A percentile compares a stretch with the other conserved stretches of the same genome.
These are phyloP conservation scores for Gnomoniopsis smithogilvyi DNA, from an alignment of 2,329 filamentous ascomycete genomes.

Conservation along the genomic window DNA sequence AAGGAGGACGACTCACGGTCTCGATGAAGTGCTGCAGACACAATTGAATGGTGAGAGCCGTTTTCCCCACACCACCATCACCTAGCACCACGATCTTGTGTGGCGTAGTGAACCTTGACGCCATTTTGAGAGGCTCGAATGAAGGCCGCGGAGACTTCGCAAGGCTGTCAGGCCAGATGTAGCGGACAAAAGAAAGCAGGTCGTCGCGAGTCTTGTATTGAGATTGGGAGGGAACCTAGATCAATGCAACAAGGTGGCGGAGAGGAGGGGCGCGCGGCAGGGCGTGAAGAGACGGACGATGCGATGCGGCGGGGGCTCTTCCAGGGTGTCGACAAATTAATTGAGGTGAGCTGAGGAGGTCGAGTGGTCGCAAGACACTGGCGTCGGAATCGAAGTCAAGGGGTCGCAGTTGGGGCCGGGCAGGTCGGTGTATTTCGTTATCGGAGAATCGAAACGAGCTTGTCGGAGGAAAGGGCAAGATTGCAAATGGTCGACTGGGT, in stretches of 20 bases:
- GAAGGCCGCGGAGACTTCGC: not conserved
- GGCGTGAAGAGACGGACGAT: too few relatives aligned
- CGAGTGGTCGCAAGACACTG: too few relatives aligned
- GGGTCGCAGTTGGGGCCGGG: too few relatives aligned
- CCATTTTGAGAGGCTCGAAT: conserved; percentile 53
- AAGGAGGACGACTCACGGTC: conserved; percentile 55
- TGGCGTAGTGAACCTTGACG: conserved; percentile 69
- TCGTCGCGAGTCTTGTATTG: not conserved
- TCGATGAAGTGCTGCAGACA: conserved; percentile 98
- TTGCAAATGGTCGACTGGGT: not conserved
- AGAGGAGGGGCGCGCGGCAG: too few relatives aligned
- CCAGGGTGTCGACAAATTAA: too few relatives aligned
- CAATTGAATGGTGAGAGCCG: conserved; percentile 90
- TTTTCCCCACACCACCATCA: conserved; percentile 92
- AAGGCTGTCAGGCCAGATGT: not conserved
- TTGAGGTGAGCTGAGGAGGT: too few relatives aligned
- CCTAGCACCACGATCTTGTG: conserved; percentile 96
- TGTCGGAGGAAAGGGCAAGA: not conserved
- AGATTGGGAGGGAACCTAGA: too few relatives aligned
- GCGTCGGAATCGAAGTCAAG: too few relatives aligned
- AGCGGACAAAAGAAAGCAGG: not conserved
- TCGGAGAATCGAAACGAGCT: not conserved
- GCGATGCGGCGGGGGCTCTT: too few relatives aligned
- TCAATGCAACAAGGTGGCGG: too few relatives aligned
- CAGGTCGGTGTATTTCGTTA: not conserved